Percentiles rank a stretch among this genome's conserved stretches.
phyloP scores from a whole-genome alignment of 2,329 filamentous ascomycete genomes.

The Passalora sequoiae region DNA sequence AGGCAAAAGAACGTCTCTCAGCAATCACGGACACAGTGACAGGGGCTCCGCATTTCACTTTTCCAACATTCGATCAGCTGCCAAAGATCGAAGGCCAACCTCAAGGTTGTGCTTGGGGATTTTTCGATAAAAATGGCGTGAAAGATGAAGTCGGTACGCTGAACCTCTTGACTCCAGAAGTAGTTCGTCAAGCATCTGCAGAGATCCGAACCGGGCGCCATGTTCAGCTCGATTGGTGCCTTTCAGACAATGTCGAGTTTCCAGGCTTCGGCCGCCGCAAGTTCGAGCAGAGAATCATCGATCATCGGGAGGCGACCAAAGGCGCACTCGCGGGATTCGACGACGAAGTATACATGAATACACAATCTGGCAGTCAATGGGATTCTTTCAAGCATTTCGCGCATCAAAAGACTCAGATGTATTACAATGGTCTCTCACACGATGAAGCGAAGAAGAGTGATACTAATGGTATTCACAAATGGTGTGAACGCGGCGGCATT shows the following conservation, averaged over 20 bases:
- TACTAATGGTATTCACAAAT: slow-evolving; percentile 37
- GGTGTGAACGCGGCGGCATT: slow-evolving; percentile 48
- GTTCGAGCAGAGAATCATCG: slow-evolving; percentile 29
- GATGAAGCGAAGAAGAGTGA: slow-evolving; percentile 14
- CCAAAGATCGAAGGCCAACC: slow-evolving; percentile 23
- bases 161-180: slow-evolving; percentile 49
- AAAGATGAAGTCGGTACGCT: slow-evolving; percentile 49
- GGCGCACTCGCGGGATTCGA: slow-evolving; percentile 36
- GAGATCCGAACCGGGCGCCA: slow-evolving; percentile 48
- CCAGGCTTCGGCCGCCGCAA: slow-evolving; percentile 28
- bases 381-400: slow-evolving; percentile 46
- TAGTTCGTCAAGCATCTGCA: slow-evolving; percentile 39
- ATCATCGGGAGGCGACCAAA: slow-evolving; percentile 15
- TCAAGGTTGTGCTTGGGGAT: slow-evolving; percentile 19
- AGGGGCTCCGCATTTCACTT: slow-evolving; percentile 14
- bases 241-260: slow-evolving; percentile 29
- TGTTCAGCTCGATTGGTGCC: slow-evolving; percentile 49
- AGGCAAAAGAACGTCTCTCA: slow-evolving; percentile 22
- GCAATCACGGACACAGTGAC: slow-evolving; percentile 19
- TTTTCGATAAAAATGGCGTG: slow-evolving; percentile 26
- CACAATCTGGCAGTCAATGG: slow-evolving; percentile 54
- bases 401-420: slow-evolving; percentile 33
- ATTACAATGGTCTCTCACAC: slow-evolving; percentile 27
- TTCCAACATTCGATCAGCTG: slow-evolving; percentile 25
- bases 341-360: slow-evolving; percentile 48